A percentile compares a stretch with the other conserved stretches of the same genome.
These are phyloP conservation scores for Nakaseomyces delphensis DNA, from an alignment of 1,139 yeast genomes.

Conservation along the genomic window DNA sequence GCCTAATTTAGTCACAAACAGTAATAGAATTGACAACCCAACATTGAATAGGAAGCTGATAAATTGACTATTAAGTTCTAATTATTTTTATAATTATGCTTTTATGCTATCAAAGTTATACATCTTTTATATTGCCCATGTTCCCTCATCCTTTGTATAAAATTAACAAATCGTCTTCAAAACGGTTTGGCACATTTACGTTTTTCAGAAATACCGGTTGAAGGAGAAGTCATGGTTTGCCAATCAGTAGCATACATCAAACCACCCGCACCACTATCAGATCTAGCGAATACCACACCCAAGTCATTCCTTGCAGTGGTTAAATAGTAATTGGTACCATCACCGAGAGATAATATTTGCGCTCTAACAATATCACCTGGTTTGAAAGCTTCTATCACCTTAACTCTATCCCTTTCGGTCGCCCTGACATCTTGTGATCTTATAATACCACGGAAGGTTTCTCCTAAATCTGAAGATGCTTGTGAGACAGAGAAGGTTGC, in stretches of 20 bases:
- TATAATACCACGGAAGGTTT: constrained; percentile 82
- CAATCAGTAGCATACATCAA: constrained; percentile 89
- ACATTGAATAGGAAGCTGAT: too few relatives aligned
- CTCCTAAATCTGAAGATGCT: constrained; percentile 66
- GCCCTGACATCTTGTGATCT: constrained; percentile 83
- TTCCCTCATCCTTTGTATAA: too few relatives aligned
- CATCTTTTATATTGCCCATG: too few relatives aligned
- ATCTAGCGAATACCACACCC: constrained; percentile 85
- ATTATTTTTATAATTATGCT: too few relatives aligned
- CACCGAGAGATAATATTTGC: constrained; percentile 75
- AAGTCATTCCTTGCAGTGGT: constrained; percentile 85
- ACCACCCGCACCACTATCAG: constrained; percentile 61
- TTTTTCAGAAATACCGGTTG: constrained; percentile 63
- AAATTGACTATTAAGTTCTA: too few relatives aligned
- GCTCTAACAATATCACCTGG: constrained; percentile 95
- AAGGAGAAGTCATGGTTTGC: constrained; percentile 86
- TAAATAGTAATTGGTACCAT: constrained; percentile 82
- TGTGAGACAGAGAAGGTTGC: constrained; percentile 40
- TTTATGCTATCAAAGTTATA: too few relatives aligned
- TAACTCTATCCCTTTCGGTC: constrained; percentile 83
- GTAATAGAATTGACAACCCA: too few relatives aligned
- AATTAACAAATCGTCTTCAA: too few relatives aligned
- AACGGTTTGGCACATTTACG: constrained; percentile 94
- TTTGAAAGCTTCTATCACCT: constrained; percentile 64
- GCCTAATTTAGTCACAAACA: too few relatives aligned